A percentile compares a stretch with the other conserved stretches of the same genome.
Evolutionary conservation across 176 grass and related monocot species (phyloP).

Genomic region (Raddia guianensis): DNA sequence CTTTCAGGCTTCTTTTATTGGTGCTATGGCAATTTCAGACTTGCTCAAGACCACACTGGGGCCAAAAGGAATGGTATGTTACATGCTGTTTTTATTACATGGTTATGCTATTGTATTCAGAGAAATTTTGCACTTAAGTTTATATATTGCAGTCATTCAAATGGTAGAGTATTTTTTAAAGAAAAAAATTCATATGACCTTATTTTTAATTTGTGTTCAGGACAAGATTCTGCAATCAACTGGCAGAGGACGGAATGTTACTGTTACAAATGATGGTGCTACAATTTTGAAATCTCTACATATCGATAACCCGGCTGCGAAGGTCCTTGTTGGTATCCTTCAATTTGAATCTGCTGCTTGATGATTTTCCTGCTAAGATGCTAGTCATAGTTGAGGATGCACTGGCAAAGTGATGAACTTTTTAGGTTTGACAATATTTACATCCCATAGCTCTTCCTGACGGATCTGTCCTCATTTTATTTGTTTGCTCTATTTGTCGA

Average conservation of each 20-base stretch:
- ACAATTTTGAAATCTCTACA: conserved; percentile 97
- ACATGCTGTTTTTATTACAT: not conserved
- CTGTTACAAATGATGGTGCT: conserved; percentile 96
- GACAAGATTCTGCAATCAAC: conserved; percentile 97
- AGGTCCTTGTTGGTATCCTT: conserved; percentile 99
- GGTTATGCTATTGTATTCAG: too few species aligned
- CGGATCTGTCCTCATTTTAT: not conserved
- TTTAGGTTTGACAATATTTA: conserved; percentile 1
- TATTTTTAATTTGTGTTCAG: conserved; percentile 35
- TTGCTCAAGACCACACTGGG: conserved; percentile 91
- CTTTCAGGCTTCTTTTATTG: conserved; percentile 77
- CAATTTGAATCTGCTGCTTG: not conserved
- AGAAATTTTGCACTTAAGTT: too few species aligned
- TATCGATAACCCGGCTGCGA: conserved; percentile 92
- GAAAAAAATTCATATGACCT: not conserved
- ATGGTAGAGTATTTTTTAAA: not conserved
- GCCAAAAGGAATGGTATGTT: conserved; percentile 91
- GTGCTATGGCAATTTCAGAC: conserved; percentile 84
- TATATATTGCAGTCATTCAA: too few species aligned
- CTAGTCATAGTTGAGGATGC: not conserved
- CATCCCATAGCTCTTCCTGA: not conserved
- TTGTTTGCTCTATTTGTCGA: not conserved
- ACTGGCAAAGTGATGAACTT: not conserved
- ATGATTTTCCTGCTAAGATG: not conserved
- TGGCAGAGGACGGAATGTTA: conserved; percentile 76